Conservation (phyloP, 2,329 filamentous ascomycete genomes). For the Pseudogymnoascus sp. region DNA sequence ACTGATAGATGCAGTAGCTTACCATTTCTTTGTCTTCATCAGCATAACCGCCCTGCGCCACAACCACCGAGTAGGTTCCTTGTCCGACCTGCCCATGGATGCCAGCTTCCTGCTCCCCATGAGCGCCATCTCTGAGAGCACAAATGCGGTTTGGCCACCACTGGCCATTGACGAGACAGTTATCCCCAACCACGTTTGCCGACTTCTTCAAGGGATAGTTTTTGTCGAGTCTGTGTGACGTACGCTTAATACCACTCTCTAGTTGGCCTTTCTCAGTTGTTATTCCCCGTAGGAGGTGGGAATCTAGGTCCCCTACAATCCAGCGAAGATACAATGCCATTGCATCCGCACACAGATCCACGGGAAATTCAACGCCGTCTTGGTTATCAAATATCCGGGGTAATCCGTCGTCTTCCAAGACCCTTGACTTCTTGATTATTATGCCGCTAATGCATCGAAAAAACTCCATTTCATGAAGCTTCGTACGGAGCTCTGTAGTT, state of each 20-base stretch:
- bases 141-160: slow-evolving; percentile 47
- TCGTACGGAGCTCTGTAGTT: slow-evolving; percentile 16
- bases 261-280: slow-evolving; percentile 14
- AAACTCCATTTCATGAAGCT: slow-evolving; percentile 24
- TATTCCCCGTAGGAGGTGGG: slow-evolving; percentile 33
- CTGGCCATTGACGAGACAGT: slow-evolving; percentile 29
- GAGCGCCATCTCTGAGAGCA: slow-evolving; percentile 42
- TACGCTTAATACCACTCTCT: slow-evolving; percentile 14
- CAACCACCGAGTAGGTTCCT: slow-evolving; percentile 44
- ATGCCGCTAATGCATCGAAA: slow-evolving; percentile 12
- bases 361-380: slow-evolving; percentile 30
- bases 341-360: slow-evolving; percentile 39
- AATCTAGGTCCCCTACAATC: slow-evolving; percentile 32
- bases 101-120: slow-evolving; percentile 39
- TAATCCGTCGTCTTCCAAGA: slow-evolving; percentile 29
- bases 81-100: slow-evolving; percentile 38
- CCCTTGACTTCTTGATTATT: slow-evolving; percentile 21
- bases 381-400: slow-evolving; percentile 31
- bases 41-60: slow-evolving; percentile 37
- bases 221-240: slow-evolving; percentile 11
- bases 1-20: slow-evolving; percentile 6
- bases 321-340: slow-evolving; percentile 38
- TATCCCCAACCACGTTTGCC: slow-evolving; percentile 22
- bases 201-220: slow-evolving; percentile 11
- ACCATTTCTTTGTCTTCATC: slow-evolving; percentile 39